Base-by-base conservation (phyloP, 495 filamentous ascomycete genomes). In the Penicillium parvum region DNA sequence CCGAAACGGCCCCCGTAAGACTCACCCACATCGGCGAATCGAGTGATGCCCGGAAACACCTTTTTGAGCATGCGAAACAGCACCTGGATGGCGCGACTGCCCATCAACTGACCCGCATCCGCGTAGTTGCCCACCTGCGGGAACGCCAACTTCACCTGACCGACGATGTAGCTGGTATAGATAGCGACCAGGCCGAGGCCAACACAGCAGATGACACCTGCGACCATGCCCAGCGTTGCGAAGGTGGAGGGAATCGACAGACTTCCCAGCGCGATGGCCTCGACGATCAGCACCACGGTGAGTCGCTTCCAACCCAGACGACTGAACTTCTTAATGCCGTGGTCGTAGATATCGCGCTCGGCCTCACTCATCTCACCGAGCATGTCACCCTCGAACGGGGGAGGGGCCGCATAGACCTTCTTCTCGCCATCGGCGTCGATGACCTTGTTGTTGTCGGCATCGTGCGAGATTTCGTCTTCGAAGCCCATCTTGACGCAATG, bases 101-200 rank as follows among this genome's bases (percentile, higher is more conserved):
- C 74, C 49, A 86, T 72, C 33, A 89, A 51, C n/a, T 69, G 62
- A 19, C 81, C 79, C 4, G 76, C 83, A 53, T 89, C 83, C 15
- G 82, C 76, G 40, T 86, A 83, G 56, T 81, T 74, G 49, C 75
- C 60, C 6, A 88, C 75, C 26, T 81, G 61, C 1, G 84, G 85
- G 55, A 77, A 81, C 33, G 70, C 69, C 18, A 83, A 37, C 56
- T 85, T 86, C 46, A 89, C 78, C 61, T 86, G 82, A 22, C 80
- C 84, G 40, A 88, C 72, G 32, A 86, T 69, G 45, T 82, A 85
- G 56, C 81, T 82, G 32, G 82, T 84, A 58, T 88, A 90, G 49
- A 81, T 81, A 43, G 85, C 80, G 16, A 85, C 47, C 14, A 85
- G 45, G 9, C 85, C 85, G 7, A 85, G 40, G 16, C 65, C 57